Conservation (phyloP, 169 alveolate genomes). For the Eimeria maxima region DNA sequence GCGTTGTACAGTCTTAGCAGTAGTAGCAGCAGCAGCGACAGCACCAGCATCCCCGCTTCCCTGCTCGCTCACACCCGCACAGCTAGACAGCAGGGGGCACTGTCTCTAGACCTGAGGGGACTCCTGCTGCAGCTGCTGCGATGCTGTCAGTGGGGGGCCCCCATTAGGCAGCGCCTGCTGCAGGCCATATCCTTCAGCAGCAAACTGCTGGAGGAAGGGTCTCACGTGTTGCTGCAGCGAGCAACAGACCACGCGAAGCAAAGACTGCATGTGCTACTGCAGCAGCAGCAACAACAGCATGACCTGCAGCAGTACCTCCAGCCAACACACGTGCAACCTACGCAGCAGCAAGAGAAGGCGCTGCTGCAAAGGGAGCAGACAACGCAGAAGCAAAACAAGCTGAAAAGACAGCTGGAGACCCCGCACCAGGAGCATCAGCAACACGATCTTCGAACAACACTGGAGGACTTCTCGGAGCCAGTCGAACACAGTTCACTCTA, state of each 20-base stretch:
- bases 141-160: slow-evolving; percentile 42
- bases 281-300: slow-evolving; percentile 30
- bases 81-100: slow-evolving; percentile 29
- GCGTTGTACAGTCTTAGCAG: neutral
- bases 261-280: slow-evolving; percentile 29
- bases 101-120: slow-evolving; percentile 52
- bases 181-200: slow-evolving; percentile 40
- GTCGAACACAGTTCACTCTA: neutral
- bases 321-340: neutral
- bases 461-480: neutral
- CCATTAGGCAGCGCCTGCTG: neutral
- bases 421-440: neutral
- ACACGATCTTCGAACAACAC: neutral
- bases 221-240: slow-evolving; percentile 39
- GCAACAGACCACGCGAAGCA: slow-evolving; percentile 36
- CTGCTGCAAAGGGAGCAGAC: neutral
- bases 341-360: neutral
- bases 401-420: neutral
- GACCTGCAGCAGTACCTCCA: neutral
- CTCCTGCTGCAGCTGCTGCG: slow-evolving; percentile 58
- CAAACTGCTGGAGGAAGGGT: neutral
- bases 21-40: slow-evolving; percentile 5
- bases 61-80: neutral
- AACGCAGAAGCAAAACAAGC: neutral
- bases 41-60: neutral